Base-by-base conservation (phyloP, 768 basidiomycete genomes). In the Suillus hirtellus region DNA sequence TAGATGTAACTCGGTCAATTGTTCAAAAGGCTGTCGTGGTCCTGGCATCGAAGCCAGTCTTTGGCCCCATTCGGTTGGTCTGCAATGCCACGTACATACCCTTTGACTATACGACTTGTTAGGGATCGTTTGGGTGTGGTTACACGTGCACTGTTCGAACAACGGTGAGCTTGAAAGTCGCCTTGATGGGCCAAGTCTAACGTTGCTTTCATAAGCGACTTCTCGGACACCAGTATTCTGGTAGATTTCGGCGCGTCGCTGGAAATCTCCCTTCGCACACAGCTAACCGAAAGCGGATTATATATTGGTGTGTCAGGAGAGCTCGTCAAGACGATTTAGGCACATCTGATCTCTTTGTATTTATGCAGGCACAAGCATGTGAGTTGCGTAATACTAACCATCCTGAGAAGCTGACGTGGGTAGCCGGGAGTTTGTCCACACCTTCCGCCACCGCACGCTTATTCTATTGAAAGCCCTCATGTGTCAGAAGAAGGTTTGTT, bases 11-110 rank as follows among this genome's bases (percentile, higher is more conserved):
- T 5, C 88, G 97, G 17, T 94, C 92, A 5, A 99, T 90, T 10
- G 97, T 99, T 0, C 97, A 99, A 75, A 99, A 99, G 73, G 96
- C 97, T 0, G 93, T 99, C 3, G 94, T 99, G 0, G 92, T 99
- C 3, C 81, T 99, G 42, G 95, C 94, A 4, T 86, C 89, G 14
- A 92, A 92, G 71, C 94, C 95, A 0, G 85, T 96, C 2, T 96
- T 96, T 70, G 97, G 97, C 14, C 94, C 95, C 11, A 93, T 99
- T 76, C 86, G 96, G 90, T 91, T 49, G 43, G 77, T 68, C 1
- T 15, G 5, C 15, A 37, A 42, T 2, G 2, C 21, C 62, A 10
- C 43, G 21, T 8, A 34, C 52, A 40, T 40, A 52, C 7, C 35
- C 14, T 42, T 63, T 69, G 37, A 67, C 38, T n/a, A 56, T 9